phyloP scores from a whole-genome alignment of 2,329 filamentous ascomycete species.

The Botrytis sinoallii region DNA sequence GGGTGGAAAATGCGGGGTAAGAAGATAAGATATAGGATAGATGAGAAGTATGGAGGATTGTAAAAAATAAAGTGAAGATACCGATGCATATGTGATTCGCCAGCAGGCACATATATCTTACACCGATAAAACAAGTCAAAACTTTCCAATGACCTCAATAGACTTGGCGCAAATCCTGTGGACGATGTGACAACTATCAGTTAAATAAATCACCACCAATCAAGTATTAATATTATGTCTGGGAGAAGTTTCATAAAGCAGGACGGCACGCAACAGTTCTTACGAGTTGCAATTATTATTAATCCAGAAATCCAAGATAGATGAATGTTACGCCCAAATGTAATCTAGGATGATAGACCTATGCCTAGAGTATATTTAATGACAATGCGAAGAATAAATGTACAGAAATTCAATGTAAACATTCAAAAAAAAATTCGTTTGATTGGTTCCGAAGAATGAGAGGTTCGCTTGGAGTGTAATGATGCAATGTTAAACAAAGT shows the following conservation, averaged over 20 bases:
- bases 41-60: not conserved
- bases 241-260: not conserved
- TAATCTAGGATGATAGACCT: not conserved
- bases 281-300: no score
- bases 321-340: not conserved
- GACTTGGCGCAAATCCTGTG: not conserved
- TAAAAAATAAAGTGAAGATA: not conserved
- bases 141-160: not conserved
- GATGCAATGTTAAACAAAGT: not conserved
- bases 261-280: not conserved
- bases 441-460: not conserved
- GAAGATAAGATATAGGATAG: not conserved
- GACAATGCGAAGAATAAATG: no score
- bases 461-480: not conserved
- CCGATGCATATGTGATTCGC: not conserved
- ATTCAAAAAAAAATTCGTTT: no score
- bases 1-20: not conserved
- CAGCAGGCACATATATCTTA: not conserved
- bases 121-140: not conserved
- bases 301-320: no score
- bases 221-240: not conserved
- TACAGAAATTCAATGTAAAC: no score
- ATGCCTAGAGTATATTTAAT: not conserved
- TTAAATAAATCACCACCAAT: not conserved
- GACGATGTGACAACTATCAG: not conserved